These are phyloP conservation scores for Cercospora sp. DNA, from an alignment of 2,329 filamentous ascomycete genomes.

Conservation along the genomic window DNA sequence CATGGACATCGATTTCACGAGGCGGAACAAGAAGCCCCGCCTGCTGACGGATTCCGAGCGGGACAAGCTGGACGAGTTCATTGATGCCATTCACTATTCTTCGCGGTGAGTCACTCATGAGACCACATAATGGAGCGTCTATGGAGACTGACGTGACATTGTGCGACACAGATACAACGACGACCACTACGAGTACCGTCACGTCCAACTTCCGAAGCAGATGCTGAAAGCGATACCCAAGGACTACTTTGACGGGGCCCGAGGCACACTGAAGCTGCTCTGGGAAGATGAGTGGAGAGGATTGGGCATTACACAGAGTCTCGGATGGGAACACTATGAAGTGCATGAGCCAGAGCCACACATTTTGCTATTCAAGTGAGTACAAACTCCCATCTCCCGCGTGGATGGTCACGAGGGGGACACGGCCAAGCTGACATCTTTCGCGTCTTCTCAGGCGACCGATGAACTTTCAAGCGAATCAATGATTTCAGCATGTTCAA, in stretches of 20 bases:
- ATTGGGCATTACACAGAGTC: constrained; percentile 96
- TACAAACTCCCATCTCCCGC: constrained; percentile 24
- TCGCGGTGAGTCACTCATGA: constrained; percentile 63
- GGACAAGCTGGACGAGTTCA: constrained; percentile 82
- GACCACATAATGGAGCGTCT: background rate
- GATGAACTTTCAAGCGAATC: constrained; percentile 26
- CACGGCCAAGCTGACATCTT: background rate
- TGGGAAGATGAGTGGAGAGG: constrained; percentile 99
- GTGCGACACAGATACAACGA: constrained; percentile 75
- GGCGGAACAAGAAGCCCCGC: constrained; percentile 84
- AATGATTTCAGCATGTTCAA: background rate
- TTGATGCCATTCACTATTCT: constrained; percentile 94
- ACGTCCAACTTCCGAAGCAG: constrained; percentile 94
- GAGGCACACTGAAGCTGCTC: constrained; percentile 90
- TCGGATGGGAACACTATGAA: constrained; percentile 99
- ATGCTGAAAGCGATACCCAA: constrained; percentile 97
- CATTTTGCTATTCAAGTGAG: constrained; percentile 97
- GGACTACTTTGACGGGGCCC: constrained; percentile 85
- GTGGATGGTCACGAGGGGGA: background rate
- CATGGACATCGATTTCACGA: constrained; percentile 73
- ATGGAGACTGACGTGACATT: background rate
- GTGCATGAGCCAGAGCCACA: constrained; percentile 98
- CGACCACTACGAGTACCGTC: constrained; percentile 90
- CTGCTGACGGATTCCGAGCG: constrained; percentile 79
- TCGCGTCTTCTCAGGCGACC: constrained; percentile 22